A percentile compares a stretch with the other conserved stretches of the same genome.
Evolutionary conservation across 805 yeast species (phyloP).

Genomic region (Clavispora santaluciae): DNA sequence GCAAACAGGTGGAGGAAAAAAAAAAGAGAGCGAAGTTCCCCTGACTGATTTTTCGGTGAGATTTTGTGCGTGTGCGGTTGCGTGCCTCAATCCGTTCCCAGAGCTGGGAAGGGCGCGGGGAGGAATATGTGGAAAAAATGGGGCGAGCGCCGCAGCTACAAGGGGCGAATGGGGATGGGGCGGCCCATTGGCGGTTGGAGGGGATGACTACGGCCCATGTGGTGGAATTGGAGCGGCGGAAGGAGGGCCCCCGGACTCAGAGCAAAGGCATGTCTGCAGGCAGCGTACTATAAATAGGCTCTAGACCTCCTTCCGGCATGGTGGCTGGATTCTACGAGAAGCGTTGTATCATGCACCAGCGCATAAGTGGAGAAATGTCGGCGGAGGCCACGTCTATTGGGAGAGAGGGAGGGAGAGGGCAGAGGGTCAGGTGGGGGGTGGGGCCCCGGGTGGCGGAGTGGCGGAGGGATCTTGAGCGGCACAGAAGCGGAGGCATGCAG

Average conservation of each 20-base stretch:
- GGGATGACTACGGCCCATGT: too few species aligned
- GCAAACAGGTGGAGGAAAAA: background rate
- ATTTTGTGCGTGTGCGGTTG: constrained; percentile 1
- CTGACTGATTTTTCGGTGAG: constrained; percentile 1
- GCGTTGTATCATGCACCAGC: background rate
- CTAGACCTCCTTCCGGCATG: background rate
- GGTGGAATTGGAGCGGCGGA: too few species aligned
- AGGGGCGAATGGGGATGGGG: background rate
- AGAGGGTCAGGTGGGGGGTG: too few species aligned
- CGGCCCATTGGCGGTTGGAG: background rate
- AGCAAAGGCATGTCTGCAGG: background rate
- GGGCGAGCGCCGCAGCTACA: too few species aligned
- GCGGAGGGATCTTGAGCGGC: too few species aligned
- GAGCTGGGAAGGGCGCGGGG: background rate
- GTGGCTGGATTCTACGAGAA: background rate
- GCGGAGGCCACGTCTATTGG: background rate
- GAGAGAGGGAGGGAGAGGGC: too few species aligned
- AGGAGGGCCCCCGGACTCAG: background rate
- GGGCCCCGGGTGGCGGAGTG: too few species aligned
- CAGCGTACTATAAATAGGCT: background rate
- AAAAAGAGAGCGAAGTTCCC: constrained; percentile 3
- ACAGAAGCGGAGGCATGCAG: too few species aligned
- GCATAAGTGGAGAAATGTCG: background rate
- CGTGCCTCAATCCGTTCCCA: background rate
- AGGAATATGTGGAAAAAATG: background rate